Evolutionary conservation across 345 rosid species (phyloP).

Genomic region (Melastoma malabathricum): DNA sequence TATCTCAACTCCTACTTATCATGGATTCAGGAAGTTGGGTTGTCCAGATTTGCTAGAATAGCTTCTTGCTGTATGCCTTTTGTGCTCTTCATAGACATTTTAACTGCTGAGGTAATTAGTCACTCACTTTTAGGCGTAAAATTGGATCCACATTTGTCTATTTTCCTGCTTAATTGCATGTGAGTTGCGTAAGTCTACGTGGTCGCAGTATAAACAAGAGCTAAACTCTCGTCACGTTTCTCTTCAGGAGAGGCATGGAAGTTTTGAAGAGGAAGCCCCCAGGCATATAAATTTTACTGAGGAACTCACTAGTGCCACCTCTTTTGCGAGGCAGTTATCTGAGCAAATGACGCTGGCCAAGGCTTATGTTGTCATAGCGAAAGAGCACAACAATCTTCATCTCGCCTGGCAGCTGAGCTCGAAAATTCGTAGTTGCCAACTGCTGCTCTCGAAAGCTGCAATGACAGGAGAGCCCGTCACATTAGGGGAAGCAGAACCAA

Average conservation of each 20-base stretch:
- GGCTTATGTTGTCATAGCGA: slow-evolving; percentile 88
- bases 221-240: slow-evolving; percentile 1
- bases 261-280: slow-evolving; percentile 24
- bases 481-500: slow-evolving; percentile 61
- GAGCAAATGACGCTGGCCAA: slow-evolving; percentile 95
- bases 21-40: no score
- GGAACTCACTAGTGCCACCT: slow-evolving; percentile 61
- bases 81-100: no score
- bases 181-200: no score
- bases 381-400: slow-evolving; percentile 82
- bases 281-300: slow-evolving; percentile 48
- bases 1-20: no score
- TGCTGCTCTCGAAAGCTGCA: slow-evolving; percentile 83
- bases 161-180: no score
- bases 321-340: slow-evolving; percentile 69
- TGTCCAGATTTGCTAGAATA: no score
- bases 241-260: slow-evolving; percentile 45
- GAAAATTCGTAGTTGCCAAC: slow-evolving; percentile 71
- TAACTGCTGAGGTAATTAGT: no score
- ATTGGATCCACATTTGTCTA: no score
- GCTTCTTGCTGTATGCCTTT: no score
- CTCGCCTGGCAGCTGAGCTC: slow-evolving; percentile 94
- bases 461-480: slow-evolving; percentile 65
- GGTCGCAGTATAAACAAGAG: no score
- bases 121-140: no score